Evolutionary conservation across 306 rosid species (phyloP), one percentile per base, ranked within the genome.

Genomic region (Canavalia ensiformis): DNA sequence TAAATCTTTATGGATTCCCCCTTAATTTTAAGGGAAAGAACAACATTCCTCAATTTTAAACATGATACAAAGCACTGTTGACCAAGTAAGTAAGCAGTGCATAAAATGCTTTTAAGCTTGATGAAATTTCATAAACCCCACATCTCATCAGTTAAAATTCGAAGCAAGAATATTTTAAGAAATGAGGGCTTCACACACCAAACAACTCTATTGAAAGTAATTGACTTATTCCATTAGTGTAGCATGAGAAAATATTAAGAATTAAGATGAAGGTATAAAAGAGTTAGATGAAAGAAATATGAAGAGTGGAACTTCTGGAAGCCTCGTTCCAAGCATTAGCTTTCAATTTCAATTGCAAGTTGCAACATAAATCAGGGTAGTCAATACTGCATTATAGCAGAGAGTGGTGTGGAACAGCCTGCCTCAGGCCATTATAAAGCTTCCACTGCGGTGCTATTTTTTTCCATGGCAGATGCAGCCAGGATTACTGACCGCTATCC

Each of bases 21-120:
- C 66, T 11, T 72, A 54, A 52, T 74, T 63, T 74, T 68, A 29
- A 64, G 46, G 69, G 59, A 83, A 71, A 72, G 70, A 28, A 13
- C 62, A 51, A 5, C 30, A 33, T 29, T 60, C 68, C 71, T 47
- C 37, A 44, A 63, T 10, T 56, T 66, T 65, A 4, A 56, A 77
- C 50, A 66, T 3, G 37, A 35, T 44, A 63, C 68, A 41, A 56
- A 72, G 42, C 9, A 51, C 33, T 49, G 35, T 37, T 29, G 31
- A 56, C 55, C 66, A 66, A 52, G 75, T 4, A 73, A 65, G 41
- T 66, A 62, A 65, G 63, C 59, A 45, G 46, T 1, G 7, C 35
- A 18, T 45, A 46, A 45, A 74, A 66, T 29, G 52, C 11, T 30
- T 39, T 37, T 35, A 35, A 79, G 44, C 71, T 18, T 18, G 25